Evolutionary conservation across 345 rosid species (phyloP).

Genomic region (Isatis tinctoria): DNA sequence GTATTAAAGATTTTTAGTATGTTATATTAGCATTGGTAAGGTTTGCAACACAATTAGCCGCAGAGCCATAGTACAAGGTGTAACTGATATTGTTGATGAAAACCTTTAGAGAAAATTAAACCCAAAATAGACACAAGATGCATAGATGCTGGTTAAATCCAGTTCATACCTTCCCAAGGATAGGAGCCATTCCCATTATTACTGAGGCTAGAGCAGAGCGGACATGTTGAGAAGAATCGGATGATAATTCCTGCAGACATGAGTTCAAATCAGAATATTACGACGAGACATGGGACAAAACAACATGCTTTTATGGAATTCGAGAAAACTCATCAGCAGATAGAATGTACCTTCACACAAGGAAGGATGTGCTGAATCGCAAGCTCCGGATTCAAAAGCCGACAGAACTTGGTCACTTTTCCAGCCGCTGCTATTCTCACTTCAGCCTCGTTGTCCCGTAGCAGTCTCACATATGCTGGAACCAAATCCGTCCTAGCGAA

Average conservation of each 20-base stretch:
- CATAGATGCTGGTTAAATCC: slow-evolving; percentile 20
- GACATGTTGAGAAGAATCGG: slow-evolving; percentile 97
- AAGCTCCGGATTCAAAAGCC: slow-evolving; percentile 83
- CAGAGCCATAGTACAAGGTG: not conserved
- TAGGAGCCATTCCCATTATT: slow-evolving; percentile 99
- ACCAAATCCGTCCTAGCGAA: slow-evolving; percentile 68
- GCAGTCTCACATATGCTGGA: slow-evolving; percentile 92
- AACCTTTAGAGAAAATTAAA: not conserved
- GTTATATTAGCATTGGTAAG: not conserved
- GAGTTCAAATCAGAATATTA: slow-evolving; percentile 35
- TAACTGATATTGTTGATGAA: not conserved
- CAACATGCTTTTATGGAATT: not conserved
- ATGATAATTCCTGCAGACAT: slow-evolving; percentile 74
- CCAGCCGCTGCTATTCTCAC: slow-evolving; percentile 99
- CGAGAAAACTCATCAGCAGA: not conserved
- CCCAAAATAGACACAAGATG: not conserved
- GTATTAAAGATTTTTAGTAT: slow-evolving; percentile 11
- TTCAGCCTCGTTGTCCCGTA: slow-evolving; percentile 99
- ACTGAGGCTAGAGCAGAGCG: slow-evolving; percentile 98
- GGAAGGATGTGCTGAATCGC: slow-evolving; percentile 87
- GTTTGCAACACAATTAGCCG: not conserved
- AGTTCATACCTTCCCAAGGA: slow-evolving; percentile 52
- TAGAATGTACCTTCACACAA: slow-evolving; percentile 67
- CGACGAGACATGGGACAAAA: not conserved
- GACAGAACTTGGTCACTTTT: slow-evolving; percentile 90